phyloP scores from a whole-genome alignment of 2,329 filamentous ascomycete genomes.

The Beauveria brongniartii region DNA sequence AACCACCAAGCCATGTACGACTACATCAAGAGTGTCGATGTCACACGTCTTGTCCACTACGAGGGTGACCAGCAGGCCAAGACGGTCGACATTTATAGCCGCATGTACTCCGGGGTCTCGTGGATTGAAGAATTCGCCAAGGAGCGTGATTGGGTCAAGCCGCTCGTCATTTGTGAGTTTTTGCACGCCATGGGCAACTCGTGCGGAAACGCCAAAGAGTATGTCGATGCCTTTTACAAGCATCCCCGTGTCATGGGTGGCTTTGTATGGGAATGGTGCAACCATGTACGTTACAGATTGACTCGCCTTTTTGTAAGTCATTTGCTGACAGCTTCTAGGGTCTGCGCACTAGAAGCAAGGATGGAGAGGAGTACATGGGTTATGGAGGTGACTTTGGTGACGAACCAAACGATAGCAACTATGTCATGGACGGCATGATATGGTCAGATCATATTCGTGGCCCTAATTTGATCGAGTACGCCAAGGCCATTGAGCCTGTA shows the following conservation, averaged over 20 bases:
- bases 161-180: slow-evolving; percentile 49
- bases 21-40: slow-evolving; percentile 49
- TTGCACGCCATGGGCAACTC: slow-evolving; percentile 65
- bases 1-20: slow-evolving; percentile 63
- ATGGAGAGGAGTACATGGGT: slow-evolving; percentile 41
- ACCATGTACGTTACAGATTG: slow-evolving; percentile 34
- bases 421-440: slow-evolving; percentile 47
- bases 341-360: slow-evolving; percentile 33
- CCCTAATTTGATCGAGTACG: slow-evolving; percentile 45
- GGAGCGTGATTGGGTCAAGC: slow-evolving; percentile 40
- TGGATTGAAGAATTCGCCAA: slow-evolving; percentile 32
- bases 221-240: slow-evolving; percentile 56
- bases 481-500: slow-evolving; percentile 52
- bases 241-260: slow-evolving; percentile 48
- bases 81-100: slow-evolving; percentile 54
- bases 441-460: slow-evolving; percentile 40
- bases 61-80: slow-evolving; percentile 52
- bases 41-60: slow-evolving; percentile 55
- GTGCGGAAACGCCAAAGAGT: slow-evolving; percentile 58
- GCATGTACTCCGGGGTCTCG: slow-evolving; percentile 55
- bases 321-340: slow-evolving; percentile 20
- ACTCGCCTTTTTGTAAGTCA: no score
- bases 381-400: slow-evolving; percentile 58
- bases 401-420: slow-evolving; percentile 50
- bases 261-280: slow-evolving; percentile 58